Conservation (phyloP, 169 alveolate genomes). For the Perkinsus chesapeaki region DNA sequence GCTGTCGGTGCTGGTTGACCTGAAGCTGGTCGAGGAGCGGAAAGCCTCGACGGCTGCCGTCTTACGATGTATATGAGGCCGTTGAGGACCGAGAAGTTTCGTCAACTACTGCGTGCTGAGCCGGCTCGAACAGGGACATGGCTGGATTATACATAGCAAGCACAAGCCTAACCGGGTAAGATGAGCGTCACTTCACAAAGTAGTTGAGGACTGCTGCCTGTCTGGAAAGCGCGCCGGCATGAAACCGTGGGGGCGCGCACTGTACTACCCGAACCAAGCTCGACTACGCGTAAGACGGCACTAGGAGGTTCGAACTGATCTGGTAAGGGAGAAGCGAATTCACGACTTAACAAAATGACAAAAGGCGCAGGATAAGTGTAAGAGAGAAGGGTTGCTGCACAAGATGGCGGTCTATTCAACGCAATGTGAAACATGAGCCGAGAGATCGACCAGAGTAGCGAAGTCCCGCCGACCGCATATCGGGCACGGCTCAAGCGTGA, state of each 20-base stretch:
- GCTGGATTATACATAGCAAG: neutral
- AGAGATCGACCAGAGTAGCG: neutral
- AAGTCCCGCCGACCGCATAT: neutral
- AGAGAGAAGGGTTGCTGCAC: no score
- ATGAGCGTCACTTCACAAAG: no score
- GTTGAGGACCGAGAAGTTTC: neutral
- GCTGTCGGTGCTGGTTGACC: neutral
- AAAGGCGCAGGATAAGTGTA: neutral
- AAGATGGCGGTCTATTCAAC: neutral
- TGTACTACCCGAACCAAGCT: no score
- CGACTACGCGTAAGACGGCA: no score
- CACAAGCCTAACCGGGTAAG: no score
- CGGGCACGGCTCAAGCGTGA: neutral
- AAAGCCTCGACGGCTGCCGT: neutral
- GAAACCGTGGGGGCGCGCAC: no score
- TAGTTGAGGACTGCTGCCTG: no score
- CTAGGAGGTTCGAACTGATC: no score
- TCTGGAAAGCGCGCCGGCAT: no score
- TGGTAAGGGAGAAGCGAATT: neutral
- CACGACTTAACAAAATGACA: neutral
- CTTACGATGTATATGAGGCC: neutral
- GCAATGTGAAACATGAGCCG: neutral
- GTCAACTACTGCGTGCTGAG: neutral
- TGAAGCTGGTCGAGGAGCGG: neutral
- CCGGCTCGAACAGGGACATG: neutral